Percentiles rank a stretch among this genome's conserved stretches.
Evolutionary conservation across 306 rosid species (phyloP).

Genomic region (Dryas octopetala): DNA sequence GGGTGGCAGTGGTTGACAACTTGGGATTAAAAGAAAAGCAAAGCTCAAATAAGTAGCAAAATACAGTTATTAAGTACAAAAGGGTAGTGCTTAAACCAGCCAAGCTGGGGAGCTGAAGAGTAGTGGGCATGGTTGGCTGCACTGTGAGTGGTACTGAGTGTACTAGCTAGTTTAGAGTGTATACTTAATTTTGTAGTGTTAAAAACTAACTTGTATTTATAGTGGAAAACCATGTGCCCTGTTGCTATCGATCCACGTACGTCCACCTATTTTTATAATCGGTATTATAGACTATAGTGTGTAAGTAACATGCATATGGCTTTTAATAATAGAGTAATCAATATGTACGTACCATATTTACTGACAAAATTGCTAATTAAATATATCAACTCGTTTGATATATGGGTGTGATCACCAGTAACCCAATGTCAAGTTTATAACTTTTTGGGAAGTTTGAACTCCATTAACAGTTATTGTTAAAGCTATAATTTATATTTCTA

Average conservation of each 20-base stretch:
- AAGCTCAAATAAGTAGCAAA: conserved; percentile 25
- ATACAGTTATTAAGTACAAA: conserved; percentile 9
- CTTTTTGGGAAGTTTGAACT: too few relatives aligned
- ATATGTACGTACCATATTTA: neutral
- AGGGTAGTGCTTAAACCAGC: neutral
- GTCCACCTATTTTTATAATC: neutral
- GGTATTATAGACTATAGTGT: neutral
- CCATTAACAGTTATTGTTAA: too few relatives aligned
- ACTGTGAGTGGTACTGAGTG: too few relatives aligned
- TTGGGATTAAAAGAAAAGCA: conserved; percentile 25
- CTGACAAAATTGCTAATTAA: neutral
- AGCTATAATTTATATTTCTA: too few relatives aligned
- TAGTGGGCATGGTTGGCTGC: conserved; percentile 20
- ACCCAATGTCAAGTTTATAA: too few relatives aligned
- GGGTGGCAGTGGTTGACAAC: conserved; percentile 25
- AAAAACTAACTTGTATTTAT: conserved; percentile 13
- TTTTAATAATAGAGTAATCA: neutral
- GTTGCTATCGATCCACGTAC: conserved; percentile 15
- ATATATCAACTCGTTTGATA: too few relatives aligned
- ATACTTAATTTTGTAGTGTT: neutral
- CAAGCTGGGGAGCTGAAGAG: neutral
- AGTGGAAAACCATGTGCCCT: neutral
- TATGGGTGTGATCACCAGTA: too few relatives aligned
- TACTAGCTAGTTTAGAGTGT: neutral
- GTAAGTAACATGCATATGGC: conserved; percentile 1